phyloP scores from a whole-genome alignment of 208 protist species.

The Acanthamoeba royreba region DNA sequence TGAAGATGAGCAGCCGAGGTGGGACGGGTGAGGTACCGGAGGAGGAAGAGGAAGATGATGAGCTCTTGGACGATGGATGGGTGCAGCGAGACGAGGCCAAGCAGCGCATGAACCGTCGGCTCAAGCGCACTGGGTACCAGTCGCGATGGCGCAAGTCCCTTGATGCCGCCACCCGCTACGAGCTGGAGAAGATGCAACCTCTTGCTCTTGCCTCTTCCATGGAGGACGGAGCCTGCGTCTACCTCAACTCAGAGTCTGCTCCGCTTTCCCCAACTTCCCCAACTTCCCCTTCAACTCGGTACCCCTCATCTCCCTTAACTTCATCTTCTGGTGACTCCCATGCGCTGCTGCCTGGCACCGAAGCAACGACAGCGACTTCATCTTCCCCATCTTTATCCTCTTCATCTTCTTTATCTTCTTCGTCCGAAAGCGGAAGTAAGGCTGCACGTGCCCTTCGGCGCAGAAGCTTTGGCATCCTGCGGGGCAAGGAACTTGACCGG shows the following conservation, averaged over 20 bases:
- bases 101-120: not conserved
- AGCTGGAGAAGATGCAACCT: not conserved
- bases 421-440: not conserved
- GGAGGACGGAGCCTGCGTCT: not conserved
- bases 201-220: not conserved
- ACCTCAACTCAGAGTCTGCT: too few species aligned
- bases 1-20: too few species aligned
- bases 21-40: too few species aligned
- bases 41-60: not conserved
- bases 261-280: too few species aligned
- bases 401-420: not conserved
- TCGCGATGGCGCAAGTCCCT: not conserved
- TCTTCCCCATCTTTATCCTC: not conserved
- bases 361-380: not conserved
- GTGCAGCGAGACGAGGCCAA: not conserved
- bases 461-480: not conserved
- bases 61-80: not conserved
- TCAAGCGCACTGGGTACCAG: not conserved
- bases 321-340: too few species aligned
- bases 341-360: too few species aligned
- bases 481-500: too few species aligned
- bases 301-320: too few species aligned
- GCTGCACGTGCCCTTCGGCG: not conserved
- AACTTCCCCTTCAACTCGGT: too few species aligned
- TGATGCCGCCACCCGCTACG: not conserved